Evolutionary conservation across 257 asterid species (phyloP).

Genomic region (Capsicum rhomboideum): DNA sequence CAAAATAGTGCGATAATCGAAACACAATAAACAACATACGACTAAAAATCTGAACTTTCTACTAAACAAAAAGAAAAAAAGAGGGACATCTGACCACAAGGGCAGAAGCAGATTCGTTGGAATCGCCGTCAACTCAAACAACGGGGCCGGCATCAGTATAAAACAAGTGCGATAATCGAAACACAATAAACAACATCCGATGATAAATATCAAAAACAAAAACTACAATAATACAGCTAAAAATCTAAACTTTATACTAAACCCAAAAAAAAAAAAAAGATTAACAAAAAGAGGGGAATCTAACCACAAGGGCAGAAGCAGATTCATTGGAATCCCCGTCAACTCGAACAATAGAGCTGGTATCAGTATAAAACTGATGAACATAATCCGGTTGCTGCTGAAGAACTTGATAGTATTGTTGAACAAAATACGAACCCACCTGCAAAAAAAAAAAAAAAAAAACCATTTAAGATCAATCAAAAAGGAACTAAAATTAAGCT

Average conservation of each 20-base stretch:
- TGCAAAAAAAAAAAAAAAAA: not conserved
- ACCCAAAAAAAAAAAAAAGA: not conserved
- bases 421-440: slow-evolving; percentile 89
- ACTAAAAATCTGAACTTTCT: too few species aligned
- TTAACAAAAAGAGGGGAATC: not conserved
- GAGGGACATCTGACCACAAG: too few species aligned
- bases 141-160: too few species aligned
- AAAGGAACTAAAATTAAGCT: not conserved
- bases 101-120: too few species aligned
- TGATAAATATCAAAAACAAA: too few species aligned
- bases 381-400: slow-evolving; percentile 55
- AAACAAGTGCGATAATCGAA: too few species aligned
- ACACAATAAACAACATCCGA: too few species aligned
- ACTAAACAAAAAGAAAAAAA: too few species aligned
- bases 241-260: not conserved
- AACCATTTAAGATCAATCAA: not conserved
- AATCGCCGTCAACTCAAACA: too few species aligned
- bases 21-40: too few species aligned
- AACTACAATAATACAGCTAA: too few species aligned
- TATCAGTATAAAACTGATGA: slow-evolving; percentile 71
- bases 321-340: slow-evolving; percentile 55
- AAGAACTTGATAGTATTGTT: slow-evolving; percentile 73
- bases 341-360: slow-evolving; percentile 59
- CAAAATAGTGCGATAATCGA: too few species aligned
- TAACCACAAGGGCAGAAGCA: slow-evolving; percentile 56